These are phyloP conservation scores for Trypanosomatidae sp. DNA, from an alignment of 208 protist species.

Conservation along the genomic window DNA sequence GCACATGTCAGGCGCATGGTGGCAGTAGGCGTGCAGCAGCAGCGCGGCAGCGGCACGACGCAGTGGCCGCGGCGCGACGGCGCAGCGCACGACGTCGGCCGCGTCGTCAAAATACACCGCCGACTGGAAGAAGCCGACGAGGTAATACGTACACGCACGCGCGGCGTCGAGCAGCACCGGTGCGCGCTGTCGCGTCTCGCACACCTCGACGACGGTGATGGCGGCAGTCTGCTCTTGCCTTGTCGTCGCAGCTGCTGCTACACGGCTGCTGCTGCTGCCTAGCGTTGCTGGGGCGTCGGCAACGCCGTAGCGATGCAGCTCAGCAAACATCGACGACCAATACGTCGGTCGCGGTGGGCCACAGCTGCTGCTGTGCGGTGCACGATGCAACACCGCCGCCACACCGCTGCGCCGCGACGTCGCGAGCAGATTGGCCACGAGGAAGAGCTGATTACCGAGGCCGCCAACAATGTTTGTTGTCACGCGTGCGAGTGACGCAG, in stretches of 20 bases:
- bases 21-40: slow-evolving; percentile 17
- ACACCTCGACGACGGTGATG: too few relatives aligned
- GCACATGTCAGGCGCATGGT: too few relatives aligned
- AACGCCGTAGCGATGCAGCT: slow-evolving; percentile 25
- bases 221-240: slow-evolving; percentile 8
- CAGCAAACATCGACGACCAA: slow-evolving; percentile 53
- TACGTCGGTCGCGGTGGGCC: slow-evolving; percentile 61
- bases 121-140: slow-evolving; percentile 82
- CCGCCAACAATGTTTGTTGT: slow-evolving; percentile 79
- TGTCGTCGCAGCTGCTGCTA: neutral
- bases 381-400: slow-evolving; percentile 18
- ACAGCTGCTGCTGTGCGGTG: slow-evolving; percentile 46
- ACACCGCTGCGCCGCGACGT: slow-evolving; percentile 31
- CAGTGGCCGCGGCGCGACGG: slow-evolving; percentile 18
- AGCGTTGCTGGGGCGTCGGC: too few relatives aligned
- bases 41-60: slow-evolving; percentile 10
- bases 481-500: too few relatives aligned
- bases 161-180: slow-evolving; percentile 7
- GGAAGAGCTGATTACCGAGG: slow-evolving; percentile 79
- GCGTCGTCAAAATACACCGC: slow-evolving; percentile 46
- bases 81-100: slow-evolving; percentile 13
- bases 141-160: slow-evolving; percentile 10
- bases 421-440: slow-evolving; percentile 66
- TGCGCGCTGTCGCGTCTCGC: slow-evolving; percentile 28
- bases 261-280: neutral